Evolutionary conservation across 768 basidiomycete species (phyloP).

Genomic region (Rhodosporidiobolus odoratus): DNA sequence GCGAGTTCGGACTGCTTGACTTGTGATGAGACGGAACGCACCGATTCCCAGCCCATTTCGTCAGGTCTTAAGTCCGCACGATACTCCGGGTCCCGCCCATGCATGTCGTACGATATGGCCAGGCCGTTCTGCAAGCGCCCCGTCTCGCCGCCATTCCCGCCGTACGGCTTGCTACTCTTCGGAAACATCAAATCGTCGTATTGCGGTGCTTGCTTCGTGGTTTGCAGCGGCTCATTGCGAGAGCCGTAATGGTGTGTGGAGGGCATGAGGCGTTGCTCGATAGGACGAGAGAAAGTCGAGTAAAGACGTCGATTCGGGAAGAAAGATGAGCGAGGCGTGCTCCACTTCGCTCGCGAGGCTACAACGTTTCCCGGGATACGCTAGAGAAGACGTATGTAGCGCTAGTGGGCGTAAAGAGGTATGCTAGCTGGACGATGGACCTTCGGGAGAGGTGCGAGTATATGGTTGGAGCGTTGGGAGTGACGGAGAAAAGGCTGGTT

Average conservation of each 20-base stretch:
- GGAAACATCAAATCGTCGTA: not conserved
- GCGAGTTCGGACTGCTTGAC: not conserved
- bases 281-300: not conserved
- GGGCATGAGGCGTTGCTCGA: not conserved
- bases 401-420: too few species aligned
- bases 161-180: not conserved
- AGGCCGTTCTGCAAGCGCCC: too few species aligned
- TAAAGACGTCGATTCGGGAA: not conserved
- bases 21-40: not conserved
- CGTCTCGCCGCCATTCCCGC: too few species aligned
- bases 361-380: too few species aligned
- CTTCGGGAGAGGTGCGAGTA: too few species aligned
- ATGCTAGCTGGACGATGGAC: too few species aligned
- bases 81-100: slow-evolving; percentile 13
- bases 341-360: too few species aligned
- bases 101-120: slow-evolving; percentile 3
- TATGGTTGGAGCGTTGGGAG: too few species aligned
- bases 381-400: too few species aligned
- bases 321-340: not conserved
- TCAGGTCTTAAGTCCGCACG: not conserved
- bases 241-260: not conserved
- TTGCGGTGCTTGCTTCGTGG: not conserved
- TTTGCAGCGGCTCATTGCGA: not conserved
- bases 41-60: slow-evolving; percentile 4
- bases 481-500: too few species aligned